Base-by-base conservation (phyloP, 768 basidiomycete species). In the Scleroderma citrinum region DNA sequence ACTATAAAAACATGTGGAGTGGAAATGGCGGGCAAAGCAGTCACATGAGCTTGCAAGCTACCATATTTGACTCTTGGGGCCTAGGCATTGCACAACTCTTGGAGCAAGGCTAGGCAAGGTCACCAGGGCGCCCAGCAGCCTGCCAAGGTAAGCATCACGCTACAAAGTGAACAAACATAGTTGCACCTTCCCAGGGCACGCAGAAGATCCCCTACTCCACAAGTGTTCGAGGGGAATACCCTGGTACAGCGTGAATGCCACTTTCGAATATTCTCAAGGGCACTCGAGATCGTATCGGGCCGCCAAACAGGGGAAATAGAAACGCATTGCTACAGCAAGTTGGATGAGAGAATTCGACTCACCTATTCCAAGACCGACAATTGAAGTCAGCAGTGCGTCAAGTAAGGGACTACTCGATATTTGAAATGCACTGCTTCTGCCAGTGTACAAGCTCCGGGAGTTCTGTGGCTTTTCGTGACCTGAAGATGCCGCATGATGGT, bases 311-410 rank as follows among this genome's bases (percentile, higher is more conserved):
- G 52, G 44, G 48, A 55, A 54, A 39, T 36, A 49, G 39, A 54
- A 35, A 43, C 49, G 35, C 29, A 35, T 47, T 24, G 38, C 36
- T 42, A 34, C 47, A 50, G 31, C 40, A 20, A 13, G 24, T 16
- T 24, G 24, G n/a, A 7, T 14, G 23, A 29, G 40, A 11, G 24
- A 42, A 52, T 41, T 34, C 23, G 21, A 70, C 72, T 60, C 56
- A 78, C 80, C 76, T 66, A 84, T 74, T 45, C 73, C 72, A 51
- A 86, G 65, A n/a, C 82, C 82, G 55, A 85, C 69, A 13, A 80
- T 59, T 0, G 82, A 78, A 7, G 81, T 83, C 30, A 82, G 58
- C 7, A 78, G 72, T 26, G 77, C 80, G 65, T 85, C 81, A 23
- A 62, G 51, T 44, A 64, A 53, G 35, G 52, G 55, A 44, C 59